A percentile compares a stretch with the other conserved stretches of the same genome.
Evolutionary conservation across 306 rosid genomes (phyloP).

Genomic region (Abrus pulchellus): DNA sequence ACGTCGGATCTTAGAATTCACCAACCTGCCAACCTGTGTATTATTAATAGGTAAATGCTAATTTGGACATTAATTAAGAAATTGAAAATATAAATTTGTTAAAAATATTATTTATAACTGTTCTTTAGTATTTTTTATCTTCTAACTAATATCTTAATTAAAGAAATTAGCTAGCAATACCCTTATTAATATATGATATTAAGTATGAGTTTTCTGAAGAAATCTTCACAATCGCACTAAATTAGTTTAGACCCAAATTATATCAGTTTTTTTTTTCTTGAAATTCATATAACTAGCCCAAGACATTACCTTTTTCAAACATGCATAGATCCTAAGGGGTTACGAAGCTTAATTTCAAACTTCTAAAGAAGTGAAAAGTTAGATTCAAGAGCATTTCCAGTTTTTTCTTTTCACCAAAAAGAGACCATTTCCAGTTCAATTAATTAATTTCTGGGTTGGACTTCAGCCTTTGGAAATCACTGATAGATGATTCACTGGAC

Average conservation of each 20-base stretch:
- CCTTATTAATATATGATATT: background rate
- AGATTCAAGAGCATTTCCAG: background rate
- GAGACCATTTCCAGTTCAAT: background rate
- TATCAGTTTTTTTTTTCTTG: no score
- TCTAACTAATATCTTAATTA: no score
- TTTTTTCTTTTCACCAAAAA: background rate
- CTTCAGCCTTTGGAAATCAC: background rate
- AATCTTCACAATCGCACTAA: background rate
- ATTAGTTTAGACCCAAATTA: background rate
- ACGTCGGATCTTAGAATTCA: background rate
- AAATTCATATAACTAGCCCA: background rate
- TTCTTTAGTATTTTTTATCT: no score
- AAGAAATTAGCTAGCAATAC: no score
- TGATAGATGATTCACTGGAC: no score
- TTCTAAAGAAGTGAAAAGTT: background rate
- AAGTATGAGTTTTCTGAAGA: background rate
- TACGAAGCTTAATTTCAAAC: background rate
- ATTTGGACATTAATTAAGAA: no score
- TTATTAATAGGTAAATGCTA: no score
- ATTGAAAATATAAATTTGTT: no score
- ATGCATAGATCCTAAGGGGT: background rate
- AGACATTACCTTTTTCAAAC: background rate
- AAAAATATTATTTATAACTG: no score
- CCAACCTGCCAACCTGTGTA: background rate
- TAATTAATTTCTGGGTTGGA: background rate